Evolutionary conservation across 2,329 filamentous ascomycete genomes (phyloP), one percentile per base, ranked within the genome.

Genomic region (Colletotrichum sp.): DNA sequence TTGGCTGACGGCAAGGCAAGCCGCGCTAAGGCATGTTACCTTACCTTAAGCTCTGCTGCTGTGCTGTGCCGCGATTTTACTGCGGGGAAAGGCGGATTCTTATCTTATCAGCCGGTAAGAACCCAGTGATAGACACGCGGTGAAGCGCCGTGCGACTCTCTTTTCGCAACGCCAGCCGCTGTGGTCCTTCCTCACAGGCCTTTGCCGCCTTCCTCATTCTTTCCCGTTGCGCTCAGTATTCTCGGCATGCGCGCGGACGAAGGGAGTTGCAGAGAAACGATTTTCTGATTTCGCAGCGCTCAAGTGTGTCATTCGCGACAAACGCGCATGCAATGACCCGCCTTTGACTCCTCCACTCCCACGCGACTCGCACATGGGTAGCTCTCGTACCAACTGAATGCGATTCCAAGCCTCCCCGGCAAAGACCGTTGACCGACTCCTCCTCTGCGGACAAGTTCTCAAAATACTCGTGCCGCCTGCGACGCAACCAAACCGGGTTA

Each of bases 61-160:
- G 67, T 71, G 64, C 64, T 71, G 67, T 34, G 69, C 52, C 38
- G 28, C 52, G 48, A 30, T 63, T 8, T 74, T 52, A 32, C 58
- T 75, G 73, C 70, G 73, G 73, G 73, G 73, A 73, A 75, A 26
- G 21, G 26, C 38, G n/a, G 26, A 8, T 38, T 30, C 72, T 73
- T 75, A 75, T 75, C 73, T 75, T 75, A 75, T 75, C 73, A 66
- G 70, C 48, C 30, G 21, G 26, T 34, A 48, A 32, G 60, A 68
- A 52, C 30, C 24, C 64, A 64, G 34, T 26, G 36, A 64, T 18
- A 61, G 57, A 70, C 26, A 71, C 61, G n/a, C 61, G 34, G 32
- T 18, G 61, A 48, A 65, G 34, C 64, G 30, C 32, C 10, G 26
- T 43, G n/a, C n/a, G 43, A 52, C 43, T 21, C 43, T 21, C n/a